A percentile compares a stretch with the other conserved stretches of the same genome.
Evolutionary conservation across 345 rosid genomes (phyloP).

Genomic region (Syzygium aromaticum): DNA sequence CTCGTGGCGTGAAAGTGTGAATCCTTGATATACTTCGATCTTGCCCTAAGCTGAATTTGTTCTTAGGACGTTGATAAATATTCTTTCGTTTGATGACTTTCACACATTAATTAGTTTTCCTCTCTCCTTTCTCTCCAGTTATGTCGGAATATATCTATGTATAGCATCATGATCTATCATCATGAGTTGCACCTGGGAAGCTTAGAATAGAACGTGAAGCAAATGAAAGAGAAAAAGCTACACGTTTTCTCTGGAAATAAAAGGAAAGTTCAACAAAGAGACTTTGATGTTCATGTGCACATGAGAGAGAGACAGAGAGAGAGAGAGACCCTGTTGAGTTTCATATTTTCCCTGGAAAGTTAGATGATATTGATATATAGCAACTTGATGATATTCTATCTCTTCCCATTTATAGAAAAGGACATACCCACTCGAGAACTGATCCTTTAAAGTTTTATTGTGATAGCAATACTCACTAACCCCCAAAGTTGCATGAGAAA

Average conservation of each 20-base stretch:
- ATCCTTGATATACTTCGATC: neutral
- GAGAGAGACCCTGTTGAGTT: neutral
- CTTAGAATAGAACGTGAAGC: neutral
- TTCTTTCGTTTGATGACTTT: neutral
- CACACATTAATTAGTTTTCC: neutral
- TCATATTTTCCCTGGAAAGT: neutral
- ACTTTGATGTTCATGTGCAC: neutral
- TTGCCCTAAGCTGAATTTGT: neutral
- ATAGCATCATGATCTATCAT: neutral
- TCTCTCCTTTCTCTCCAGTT: neutral
- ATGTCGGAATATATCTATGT: neutral
- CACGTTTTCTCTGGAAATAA: neutral
- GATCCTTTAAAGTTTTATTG: neutral
- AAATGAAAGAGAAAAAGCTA: neutral
- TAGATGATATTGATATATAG: neutral
- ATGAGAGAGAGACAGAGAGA: neutral
- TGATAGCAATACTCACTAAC: neutral
- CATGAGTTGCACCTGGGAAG: conserved; percentile 1
- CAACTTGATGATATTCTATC: neutral
- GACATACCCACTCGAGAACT: conserved; percentile 6
- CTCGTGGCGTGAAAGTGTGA: neutral
- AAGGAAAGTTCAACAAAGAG: neutral
- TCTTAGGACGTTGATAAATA: neutral
- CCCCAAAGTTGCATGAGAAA: neutral
- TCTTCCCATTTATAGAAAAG: neutral